Percentiles rank a stretch among this genome's conserved stretches.
phyloP scores from a whole-genome alignment of 345 rosid genomes.

The Acer campestre region DNA sequence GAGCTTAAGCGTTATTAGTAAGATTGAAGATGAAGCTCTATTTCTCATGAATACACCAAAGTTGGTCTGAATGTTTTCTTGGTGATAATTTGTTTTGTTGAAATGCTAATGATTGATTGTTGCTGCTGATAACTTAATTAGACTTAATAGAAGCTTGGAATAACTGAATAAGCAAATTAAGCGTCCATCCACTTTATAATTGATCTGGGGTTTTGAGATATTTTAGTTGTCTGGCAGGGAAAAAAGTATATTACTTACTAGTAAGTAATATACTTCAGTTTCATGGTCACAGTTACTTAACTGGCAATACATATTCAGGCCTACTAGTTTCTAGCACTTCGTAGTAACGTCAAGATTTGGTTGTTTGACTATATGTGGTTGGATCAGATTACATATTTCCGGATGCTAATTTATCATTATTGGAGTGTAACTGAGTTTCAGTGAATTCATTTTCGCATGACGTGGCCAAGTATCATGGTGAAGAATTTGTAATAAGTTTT shows the following conservation, averaged over 20 bases:
- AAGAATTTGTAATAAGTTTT: background rate
- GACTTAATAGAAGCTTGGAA: background rate
- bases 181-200: background rate
- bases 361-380: too few species aligned
- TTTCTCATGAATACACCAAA: conserved; percentile 1
- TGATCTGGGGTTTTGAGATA: background rate
- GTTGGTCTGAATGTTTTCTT: background rate
- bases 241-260: background rate
- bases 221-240: background rate
- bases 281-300: background rate
- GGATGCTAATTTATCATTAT: background rate
- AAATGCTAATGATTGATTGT: background rate
- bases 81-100: background rate
- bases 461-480: background rate
- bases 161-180: background rate
- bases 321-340: background rate
- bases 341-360: too few species aligned
- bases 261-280: background rate
- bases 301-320: background rate
- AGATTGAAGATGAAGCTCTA: conserved; percentile 30
- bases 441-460: background rate
- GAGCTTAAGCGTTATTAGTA: conserved; percentile 91
- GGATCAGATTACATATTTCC: background rate
- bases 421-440: background rate
- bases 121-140: background rate